Conservation (phyloP, 2,329 filamentous ascomycete genomes). For the Aspergillus costaricaensis region DNA sequence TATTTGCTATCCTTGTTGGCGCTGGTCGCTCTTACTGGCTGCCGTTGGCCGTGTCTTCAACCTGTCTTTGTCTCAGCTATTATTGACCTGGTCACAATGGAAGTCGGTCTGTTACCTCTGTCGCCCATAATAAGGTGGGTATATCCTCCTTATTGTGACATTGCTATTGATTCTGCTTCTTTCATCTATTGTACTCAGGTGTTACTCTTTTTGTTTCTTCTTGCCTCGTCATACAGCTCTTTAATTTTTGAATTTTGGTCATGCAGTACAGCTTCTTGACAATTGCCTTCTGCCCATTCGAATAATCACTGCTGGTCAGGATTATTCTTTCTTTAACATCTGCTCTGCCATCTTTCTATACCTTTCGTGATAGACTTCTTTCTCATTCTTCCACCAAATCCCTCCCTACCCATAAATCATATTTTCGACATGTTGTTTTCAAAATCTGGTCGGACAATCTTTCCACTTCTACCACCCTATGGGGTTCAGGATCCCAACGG, state of each 20-base stretch:
- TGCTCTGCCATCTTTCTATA: constrained; percentile 4
- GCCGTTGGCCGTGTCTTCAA: background rate
- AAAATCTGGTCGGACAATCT: constrained; percentile 35
- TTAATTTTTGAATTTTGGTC: constrained; percentile 18
- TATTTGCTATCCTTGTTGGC: background rate
- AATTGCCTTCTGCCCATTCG: constrained; percentile 8
- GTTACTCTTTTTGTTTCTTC: constrained; percentile 22
- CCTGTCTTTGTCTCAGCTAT: constrained; percentile 8
- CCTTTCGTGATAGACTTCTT: background rate
- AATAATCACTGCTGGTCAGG: constrained; percentile 24
- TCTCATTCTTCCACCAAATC: background rate
- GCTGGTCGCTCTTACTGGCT: constrained; percentile 5
- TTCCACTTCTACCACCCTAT: constrained; percentile 45
- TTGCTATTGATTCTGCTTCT: background rate
- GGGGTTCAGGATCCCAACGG: constrained; percentile 51
- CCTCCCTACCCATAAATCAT: background rate
- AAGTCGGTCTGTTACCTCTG: background rate
- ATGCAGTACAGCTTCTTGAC: constrained; percentile 20
- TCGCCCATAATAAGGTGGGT: constrained; percentile 9
- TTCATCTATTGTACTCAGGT: constrained; percentile 17
- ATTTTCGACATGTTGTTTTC: constrained; percentile 35
- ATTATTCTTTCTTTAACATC: background rate
- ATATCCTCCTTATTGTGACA: background rate
- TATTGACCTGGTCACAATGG: background rate
- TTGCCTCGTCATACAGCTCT: background rate